Evolutionary conservation across 1,284 basidiomycete genomes (phyloP), one percentile per base, ranked within the genome.

Genomic region (Trichosporon ovoides): DNA sequence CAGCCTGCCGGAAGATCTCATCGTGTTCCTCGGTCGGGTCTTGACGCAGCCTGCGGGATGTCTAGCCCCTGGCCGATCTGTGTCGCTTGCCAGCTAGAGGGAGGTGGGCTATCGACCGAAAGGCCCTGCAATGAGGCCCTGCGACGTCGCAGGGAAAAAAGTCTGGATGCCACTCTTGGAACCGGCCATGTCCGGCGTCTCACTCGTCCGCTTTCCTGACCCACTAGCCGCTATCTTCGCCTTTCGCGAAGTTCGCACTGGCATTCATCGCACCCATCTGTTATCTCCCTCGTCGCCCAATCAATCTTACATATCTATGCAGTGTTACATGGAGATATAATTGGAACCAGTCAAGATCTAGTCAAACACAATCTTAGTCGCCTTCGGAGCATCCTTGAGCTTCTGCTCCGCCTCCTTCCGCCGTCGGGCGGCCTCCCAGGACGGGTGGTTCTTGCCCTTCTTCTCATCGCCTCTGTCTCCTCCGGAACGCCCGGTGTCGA

Each of bases 341-440:
- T n/a, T n/a, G n/a, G n/a, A n/a, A n/a, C n/a, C n/a, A n/a, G n/a
- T n/a, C n/a, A n/a, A n/a, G n/a, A n/a, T n/a, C 65, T 75, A 81
- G 52, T 79, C 78, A 64, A 82, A 82, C 7, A 78, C 75, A 59
- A 82, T 81, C 72, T 82, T 82, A 63, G 78, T 79, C 9, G 77
- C 70, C 54, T 81, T 80, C 9, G 75, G 75, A 0, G 70, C 74
- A 13, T 59, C 61, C 34, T 67, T 65, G 20, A 68, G 55, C 20
- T 53, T 67, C 58, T 64, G 64, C 65, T 78, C 74, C 61, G 74
- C 77, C 76, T 88, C 86, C 73, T 87, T 88, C 60, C 87, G 76
- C 70, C 83, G 84, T 75, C 81, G 82, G 77, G 93, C 95, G 3
- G 92, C 92, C 76, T 89, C 89, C 92, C 93, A 96, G 18, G 89